Conservation (phyloP, 2,329 filamentous ascomycete genomes). For the Peltaster fructicola region DNA sequence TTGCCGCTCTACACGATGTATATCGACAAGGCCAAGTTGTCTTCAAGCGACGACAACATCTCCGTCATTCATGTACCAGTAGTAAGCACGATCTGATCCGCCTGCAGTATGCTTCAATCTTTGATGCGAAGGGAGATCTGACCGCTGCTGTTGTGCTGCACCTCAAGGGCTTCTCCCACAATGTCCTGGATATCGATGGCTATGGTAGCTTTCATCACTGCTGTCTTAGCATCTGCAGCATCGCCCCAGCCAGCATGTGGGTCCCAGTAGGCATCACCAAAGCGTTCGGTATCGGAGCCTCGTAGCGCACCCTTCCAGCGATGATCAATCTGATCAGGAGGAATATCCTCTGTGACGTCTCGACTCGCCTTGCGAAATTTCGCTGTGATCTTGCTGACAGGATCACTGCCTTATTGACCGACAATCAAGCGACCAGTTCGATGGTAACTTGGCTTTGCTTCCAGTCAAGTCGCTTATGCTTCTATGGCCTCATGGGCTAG, state of each 20-base stretch:
- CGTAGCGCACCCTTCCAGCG: conserved; percentile 25
- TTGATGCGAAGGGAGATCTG: conserved; percentile 30
- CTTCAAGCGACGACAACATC: conserved; percentile 33
- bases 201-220: conserved; percentile 27
- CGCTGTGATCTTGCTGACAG: conserved; percentile 28
- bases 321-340: conserved; percentile 23
- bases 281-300: conserved; percentile 20
- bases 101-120: conserved; percentile 30
- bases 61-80: conserved; percentile 40
- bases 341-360: conserved; percentile 25
- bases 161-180: conserved; percentile 25
- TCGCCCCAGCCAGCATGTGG: conserved; percentile 37
- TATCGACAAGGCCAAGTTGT: conserved; percentile 25
- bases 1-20: conserved; percentile 34
- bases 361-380: conserved; percentile 34
- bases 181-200: conserved; percentile 28
- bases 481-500: conserved; percentile 22
- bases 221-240: conserved; percentile 28
- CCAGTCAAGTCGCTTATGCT: conserved; percentile 19
- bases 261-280: conserved; percentile 30
- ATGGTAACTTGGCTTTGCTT: conserved; percentile 32
- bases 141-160: conserved; percentile 22
- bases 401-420: conserved; percentile 23
- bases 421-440: conserved; percentile 43
- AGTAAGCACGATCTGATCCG: conserved; percentile 36